Conservation (phyloP, 1,284 basidiomycete species). For the Ceratobasidium sp. region DNA sequence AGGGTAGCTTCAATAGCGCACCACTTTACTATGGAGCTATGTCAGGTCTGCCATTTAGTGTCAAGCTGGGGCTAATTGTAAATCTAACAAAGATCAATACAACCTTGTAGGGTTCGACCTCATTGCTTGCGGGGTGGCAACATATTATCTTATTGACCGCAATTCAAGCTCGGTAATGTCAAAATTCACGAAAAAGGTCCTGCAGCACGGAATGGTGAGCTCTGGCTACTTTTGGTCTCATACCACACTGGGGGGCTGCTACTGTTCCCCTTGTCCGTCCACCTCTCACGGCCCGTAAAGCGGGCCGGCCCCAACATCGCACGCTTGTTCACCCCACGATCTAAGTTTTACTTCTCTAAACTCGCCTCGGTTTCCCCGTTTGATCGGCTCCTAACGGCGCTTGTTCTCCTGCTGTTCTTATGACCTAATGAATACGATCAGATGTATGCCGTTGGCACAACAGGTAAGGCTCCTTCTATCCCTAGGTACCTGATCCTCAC, state of each 20-base stretch:
- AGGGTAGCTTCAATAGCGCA: constrained; percentile 22
- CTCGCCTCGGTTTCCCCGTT: constrained; percentile 19
- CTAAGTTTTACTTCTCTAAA: background rate
- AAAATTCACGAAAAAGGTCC: constrained; percentile 34
- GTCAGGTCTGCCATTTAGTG: constrained; percentile 3
- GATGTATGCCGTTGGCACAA: constrained; percentile 34
- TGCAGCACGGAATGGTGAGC: constrained; percentile 36
- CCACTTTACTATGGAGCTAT: constrained; percentile 34
- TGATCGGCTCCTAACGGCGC: background rate
- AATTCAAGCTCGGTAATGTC: constrained; percentile 27
- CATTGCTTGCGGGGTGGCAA: constrained; percentile 27
- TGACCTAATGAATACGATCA: constrained; percentile 28
- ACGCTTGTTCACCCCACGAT: constrained; percentile 20
- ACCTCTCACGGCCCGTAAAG: background rate
- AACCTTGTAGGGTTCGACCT: constrained; percentile 16
- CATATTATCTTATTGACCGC: constrained; percentile 28
- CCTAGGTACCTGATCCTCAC: background rate
- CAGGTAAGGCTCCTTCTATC: constrained; percentile 6
- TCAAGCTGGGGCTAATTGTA: too few relatives aligned
- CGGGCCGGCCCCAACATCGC: constrained; percentile 10
- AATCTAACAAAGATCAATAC: background rate
- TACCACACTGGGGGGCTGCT: background rate
- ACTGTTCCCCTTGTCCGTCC: background rate
- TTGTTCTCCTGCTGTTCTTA: background rate
- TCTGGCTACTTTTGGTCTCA: background rate